Evolutionary conservation across 768 basidiomycete species (phyloP).

Genomic region (Cantharellus anzutake): DNA sequence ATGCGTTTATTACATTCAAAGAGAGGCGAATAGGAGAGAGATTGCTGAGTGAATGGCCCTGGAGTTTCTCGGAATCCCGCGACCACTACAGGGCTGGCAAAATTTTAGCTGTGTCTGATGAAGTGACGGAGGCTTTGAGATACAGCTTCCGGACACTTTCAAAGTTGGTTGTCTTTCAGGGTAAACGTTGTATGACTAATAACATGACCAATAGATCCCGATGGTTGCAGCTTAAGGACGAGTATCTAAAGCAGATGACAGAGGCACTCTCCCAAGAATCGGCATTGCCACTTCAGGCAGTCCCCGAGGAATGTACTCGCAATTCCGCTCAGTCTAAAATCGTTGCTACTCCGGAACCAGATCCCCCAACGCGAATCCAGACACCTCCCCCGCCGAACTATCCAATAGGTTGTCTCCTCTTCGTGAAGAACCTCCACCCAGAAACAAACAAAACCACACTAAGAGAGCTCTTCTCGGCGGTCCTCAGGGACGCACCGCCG

Average conservation of each 20-base stretch:
- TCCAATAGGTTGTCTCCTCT: conserved; percentile 49
- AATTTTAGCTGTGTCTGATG: no score
- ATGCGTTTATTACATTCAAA: conserved; percentile 47
- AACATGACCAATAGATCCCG: conserved; percentile 22
- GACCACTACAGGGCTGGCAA: background rate
- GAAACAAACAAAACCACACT: conserved; percentile 72
- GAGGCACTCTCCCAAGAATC: no score
- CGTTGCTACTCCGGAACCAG: no score
- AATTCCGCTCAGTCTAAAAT: no score
- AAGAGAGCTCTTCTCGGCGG: conserved; percentile 32
- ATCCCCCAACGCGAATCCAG: background rate
- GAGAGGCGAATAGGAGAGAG: conserved; percentile 21
- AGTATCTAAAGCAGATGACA: conserved; percentile 31
- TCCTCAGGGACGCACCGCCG: conserved; percentile 16
- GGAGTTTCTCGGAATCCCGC: conserved; percentile 22
- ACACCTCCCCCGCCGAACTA: conserved; percentile 15
- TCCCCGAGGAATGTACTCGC: no score
- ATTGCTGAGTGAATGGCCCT: conserved; percentile 40
- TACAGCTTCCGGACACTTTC: background rate
- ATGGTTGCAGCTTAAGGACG: conserved; percentile 47
- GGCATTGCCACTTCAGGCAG: no score
- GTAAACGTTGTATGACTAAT: background rate
- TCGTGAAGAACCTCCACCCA: conserved; percentile 47
- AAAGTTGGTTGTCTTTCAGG: no score
- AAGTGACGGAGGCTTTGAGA: background rate